Percentiles rank a stretch among this genome's conserved stretches.
Conservation (phyloP, 2,329 filamentous ascomycete species). For the Plenodomus biglobosus region DNA sequence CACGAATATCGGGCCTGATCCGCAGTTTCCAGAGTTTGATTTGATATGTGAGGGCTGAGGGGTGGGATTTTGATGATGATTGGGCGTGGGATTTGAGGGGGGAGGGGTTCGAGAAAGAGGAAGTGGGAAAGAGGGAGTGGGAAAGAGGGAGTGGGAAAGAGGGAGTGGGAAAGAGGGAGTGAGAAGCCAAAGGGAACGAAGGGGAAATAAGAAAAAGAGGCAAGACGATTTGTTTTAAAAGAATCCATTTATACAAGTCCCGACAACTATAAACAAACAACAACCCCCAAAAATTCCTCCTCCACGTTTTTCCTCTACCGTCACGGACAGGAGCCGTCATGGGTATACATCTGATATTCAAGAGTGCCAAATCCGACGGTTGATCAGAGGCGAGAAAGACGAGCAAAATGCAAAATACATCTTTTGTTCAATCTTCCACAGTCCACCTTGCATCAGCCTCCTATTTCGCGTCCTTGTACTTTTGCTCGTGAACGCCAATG, state of each 20-base stretch:
- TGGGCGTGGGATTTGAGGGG: background rate
- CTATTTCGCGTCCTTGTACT: slow-evolving; percentile 31
- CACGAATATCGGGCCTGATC: slow-evolving; percentile 42
- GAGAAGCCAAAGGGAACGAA: background rate
- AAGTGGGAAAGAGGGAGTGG: background rate
- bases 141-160: background rate
- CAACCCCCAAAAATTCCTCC: too few relatives aligned
- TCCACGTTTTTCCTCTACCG: too few relatives aligned
- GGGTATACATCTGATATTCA: background rate
- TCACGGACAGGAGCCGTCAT: too few relatives aligned
- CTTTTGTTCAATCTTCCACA: too few relatives aligned
- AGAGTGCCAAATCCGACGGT: too few relatives aligned
- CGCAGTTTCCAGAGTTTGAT: slow-evolving; percentile 43
- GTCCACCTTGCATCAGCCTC: background rate
- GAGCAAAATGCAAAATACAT: too few relatives aligned
- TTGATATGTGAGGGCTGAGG: slow-evolving; percentile 35
- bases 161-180: background rate
- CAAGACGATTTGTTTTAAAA: too few relatives aligned
- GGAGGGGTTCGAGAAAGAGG: background rate
- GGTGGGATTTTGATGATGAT: background rate
- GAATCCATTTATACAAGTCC: too few relatives aligned
- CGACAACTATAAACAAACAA: too few relatives aligned
- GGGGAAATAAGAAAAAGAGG: too few relatives aligned
- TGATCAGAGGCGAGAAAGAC: too few relatives aligned
- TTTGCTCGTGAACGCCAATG: slow-evolving; percentile 40